Evolutionary conservation across 495 filamentous ascomycete species (phyloP), one percentile per base, ranked within the genome.

Genomic region (Penicillium malachiteum): DNA sequence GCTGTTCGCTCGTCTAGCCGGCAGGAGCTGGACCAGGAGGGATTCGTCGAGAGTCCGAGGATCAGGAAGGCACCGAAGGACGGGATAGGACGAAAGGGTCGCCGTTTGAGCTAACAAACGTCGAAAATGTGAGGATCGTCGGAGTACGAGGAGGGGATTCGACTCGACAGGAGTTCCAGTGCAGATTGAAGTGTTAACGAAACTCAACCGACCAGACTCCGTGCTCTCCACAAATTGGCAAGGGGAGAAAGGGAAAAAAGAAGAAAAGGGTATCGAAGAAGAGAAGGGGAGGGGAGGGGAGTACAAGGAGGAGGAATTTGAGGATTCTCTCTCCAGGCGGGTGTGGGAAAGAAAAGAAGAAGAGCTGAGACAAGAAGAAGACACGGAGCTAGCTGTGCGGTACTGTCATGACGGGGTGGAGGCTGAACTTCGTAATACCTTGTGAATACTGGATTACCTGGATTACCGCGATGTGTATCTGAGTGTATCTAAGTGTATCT

Each of bases 231-330:
- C 67, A 64, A 68, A 75, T 81, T 80, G 79, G 68, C 79, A 79
- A 71, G 75, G 72, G 73, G 72, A 69, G 68, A 62, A 71, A 78
- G 76, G 78, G 76, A 71, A 71, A 79, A 70, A 71, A 79, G 78
- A 76, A 81, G 77, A 76, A 79, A 75, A 71, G 55, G 63, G 59
- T 67, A 66, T 61, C 65, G 62, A 59, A 63, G 66, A 66, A 70
- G 66, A 68, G 64, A 65, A 68, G 59, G 67, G 62, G 62, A 57
- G 64, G 68, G 64, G 38, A 52, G 45, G 47, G 58, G 50, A 47
- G 65, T 68, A 68, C 65, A 68, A 68, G 65, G 65, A 68, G 65
- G 65, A 68, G 65, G 60, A 46, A 61, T 63, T 67, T 64, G 55
- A 63, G 62, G 49, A 33, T 65, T 77, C 76, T 76, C 76, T 77